Conservation (phyloP, 306 rosid genomes). For the Rubus parviflorus region DNA sequence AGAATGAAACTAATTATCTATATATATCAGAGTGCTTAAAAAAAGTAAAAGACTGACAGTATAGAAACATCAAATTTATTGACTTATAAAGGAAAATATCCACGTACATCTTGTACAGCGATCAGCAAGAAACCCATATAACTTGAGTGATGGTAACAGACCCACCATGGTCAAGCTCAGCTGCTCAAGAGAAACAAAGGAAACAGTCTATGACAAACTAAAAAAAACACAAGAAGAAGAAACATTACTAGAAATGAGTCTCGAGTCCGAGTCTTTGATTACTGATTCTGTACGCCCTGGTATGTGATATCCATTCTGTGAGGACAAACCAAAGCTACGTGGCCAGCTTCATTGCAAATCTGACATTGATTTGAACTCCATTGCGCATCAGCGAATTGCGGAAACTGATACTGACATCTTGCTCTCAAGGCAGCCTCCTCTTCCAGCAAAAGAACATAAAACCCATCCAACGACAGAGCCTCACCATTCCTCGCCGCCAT, state of each 20-base stretch:
- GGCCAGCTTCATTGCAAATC: conserved; percentile 1
- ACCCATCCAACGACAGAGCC: background rate
- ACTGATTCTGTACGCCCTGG: background rate
- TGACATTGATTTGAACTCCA: conserved; percentile 5
- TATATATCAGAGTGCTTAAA: too few relatives aligned
- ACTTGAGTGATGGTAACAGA: too few relatives aligned
- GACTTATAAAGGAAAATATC: too few relatives aligned
- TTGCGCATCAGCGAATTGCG: background rate
- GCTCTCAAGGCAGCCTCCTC: background rate
- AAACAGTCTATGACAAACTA: too few relatives aligned
- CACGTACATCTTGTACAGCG: too few relatives aligned
- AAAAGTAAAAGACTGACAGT: too few relatives aligned
- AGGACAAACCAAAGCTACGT: background rate
- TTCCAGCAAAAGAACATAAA: background rate
- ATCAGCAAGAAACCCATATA: too few relatives aligned
- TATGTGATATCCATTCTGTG: background rate
- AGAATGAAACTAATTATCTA: too few relatives aligned
- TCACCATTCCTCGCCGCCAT: background rate
- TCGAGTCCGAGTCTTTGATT: background rate
- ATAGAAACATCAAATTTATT: too few relatives aligned
- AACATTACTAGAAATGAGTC: background rate
- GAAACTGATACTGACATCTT: background rate
- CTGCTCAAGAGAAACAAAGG: too few relatives aligned
- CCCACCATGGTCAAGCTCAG: too few relatives aligned
- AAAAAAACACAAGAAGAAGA: background rate